Evolutionary conservation across 2,329 filamentous ascomycete genomes (phyloP).

Genomic region (Sporothrix curviconia): DNA sequence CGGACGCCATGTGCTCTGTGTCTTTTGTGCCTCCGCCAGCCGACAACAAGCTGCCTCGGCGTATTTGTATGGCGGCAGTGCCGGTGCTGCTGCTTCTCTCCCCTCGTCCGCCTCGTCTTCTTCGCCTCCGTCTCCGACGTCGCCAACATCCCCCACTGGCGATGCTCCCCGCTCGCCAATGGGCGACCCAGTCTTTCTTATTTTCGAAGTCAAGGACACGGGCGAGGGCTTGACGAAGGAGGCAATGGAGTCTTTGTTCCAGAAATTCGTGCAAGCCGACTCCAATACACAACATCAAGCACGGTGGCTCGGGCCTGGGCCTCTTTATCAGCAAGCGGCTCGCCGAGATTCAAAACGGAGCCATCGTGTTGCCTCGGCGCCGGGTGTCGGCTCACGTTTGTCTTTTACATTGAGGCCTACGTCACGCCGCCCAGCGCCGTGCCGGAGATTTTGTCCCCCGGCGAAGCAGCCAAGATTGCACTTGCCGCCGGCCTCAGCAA

Average conservation of each 20-base stretch:
- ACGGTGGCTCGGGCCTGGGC: slow-evolving; percentile 72
- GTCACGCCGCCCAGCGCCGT: slow-evolving; percentile 35
- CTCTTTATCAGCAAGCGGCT: slow-evolving; percentile 72
- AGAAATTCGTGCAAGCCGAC: slow-evolving; percentile 72
- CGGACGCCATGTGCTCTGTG: slow-evolving; percentile 40
- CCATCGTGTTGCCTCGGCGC: slow-evolving; percentile 66
- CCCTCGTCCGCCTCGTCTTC: background rate
- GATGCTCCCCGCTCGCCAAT: slow-evolving; percentile 6
- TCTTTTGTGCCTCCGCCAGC: slow-evolving; percentile 52
- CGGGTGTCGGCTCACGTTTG: slow-evolving; percentile 66
- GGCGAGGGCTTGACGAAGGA: slow-evolving; percentile 65
- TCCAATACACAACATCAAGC: slow-evolving; percentile 70
- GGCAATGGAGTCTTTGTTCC: slow-evolving; percentile 69
- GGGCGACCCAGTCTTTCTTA: slow-evolving; percentile 53
- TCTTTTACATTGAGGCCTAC: slow-evolving; percentile 63
- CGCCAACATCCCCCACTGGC: background rate
- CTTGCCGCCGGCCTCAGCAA: slow-evolving; percentile 1
- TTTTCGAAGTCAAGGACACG: slow-evolving; percentile 70
- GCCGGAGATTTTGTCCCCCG: slow-evolving; percentile 30
- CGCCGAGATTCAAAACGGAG: slow-evolving; percentile 74
- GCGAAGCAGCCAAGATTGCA: slow-evolving; percentile 14
- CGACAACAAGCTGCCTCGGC: slow-evolving; percentile 11
- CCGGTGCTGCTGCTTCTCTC: background rate
- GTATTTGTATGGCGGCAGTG: background rate
- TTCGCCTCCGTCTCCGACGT: background rate